Evolutionary conservation across 495 filamentous ascomycete species (phyloP), one percentile per base, ranked within the genome.

Genomic region (Talaromyces ruber): DNA sequence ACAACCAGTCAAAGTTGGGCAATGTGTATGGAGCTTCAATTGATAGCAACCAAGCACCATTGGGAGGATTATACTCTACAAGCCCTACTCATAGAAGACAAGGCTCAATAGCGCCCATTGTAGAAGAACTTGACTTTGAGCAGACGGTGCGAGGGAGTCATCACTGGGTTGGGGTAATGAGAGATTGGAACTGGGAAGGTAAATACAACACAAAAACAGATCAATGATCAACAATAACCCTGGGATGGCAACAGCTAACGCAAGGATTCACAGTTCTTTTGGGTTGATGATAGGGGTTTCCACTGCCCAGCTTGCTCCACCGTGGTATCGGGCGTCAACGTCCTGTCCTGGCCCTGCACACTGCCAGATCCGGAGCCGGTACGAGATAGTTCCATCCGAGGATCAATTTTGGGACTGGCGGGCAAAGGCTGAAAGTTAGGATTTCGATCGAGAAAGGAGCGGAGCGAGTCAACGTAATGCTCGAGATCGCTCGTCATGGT

Each of bases 141-240:
- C 76, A 83, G 68, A 90, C 86, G 16, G 85, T 92, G 16, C 78
- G 83, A 59, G 88, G 89, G 12, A 74, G 76, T 37, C 74, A 88
- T 64, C 89, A 92, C 71, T 92, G 89, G 89, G 79, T 88, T 12
- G 86, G 87, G 60, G 86, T 92, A 52, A 92, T 92, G 89, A 83
- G 84, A 63, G 88, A 91, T 62, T 89, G 85, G 84, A 76, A 81
- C 16, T 92, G 89, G 89, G 89, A 92, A 81, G 84, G 87, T 90
- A 75, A 73, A 79, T 70, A 43, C 32, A 21, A 43, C 32, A 16
- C 53, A 47, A 24, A n/a, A 28, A n/a, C 9, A 58, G 6, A 18
- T 43, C 14, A 39, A 63, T 61, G 32, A 21, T 63, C 34, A 50
- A 47, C 58, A 11, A 39, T 28, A 28, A n/a, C n/a, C n/a, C n/a